phyloP scores from a whole-genome alignment of 2,329 filamentous ascomycete species.

The Colletotrichum sp. region DNA sequence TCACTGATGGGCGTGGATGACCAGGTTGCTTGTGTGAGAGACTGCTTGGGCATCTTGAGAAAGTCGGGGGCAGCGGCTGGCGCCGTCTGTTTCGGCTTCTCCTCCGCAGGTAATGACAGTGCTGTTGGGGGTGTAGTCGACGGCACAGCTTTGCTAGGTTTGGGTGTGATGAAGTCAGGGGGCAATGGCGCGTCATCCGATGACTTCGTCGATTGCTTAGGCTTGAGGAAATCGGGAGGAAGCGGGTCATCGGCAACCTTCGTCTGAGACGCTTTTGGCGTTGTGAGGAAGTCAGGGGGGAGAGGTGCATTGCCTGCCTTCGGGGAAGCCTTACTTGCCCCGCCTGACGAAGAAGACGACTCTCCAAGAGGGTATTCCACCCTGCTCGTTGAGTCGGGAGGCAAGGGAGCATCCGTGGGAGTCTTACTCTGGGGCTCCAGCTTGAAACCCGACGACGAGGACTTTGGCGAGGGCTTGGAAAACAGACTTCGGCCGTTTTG shows the following conservation, averaged over 20 bases:
- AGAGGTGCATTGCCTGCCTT: slow-evolving; percentile 38
- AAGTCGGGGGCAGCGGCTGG: slow-evolving; percentile 15
- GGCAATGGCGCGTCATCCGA: slow-evolving; percentile 42
- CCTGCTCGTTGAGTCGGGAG: slow-evolving; percentile 62
- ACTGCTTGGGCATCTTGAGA: slow-evolving; percentile 19
- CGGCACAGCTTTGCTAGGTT: slow-evolving; percentile 27
- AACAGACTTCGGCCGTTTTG: slow-evolving; percentile 29
- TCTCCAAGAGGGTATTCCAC: slow-evolving; percentile 51
- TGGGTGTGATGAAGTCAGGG: slow-evolving; percentile 34
- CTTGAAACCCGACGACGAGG: slow-evolving; percentile 9
- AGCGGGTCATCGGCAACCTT: slow-evolving; percentile 38
- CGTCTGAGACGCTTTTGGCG: slow-evolving; percentile 24
- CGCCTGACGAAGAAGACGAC: slow-evolving; percentile 53
- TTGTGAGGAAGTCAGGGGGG: slow-evolving; percentile 39
- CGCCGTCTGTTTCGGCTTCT: slow-evolving; percentile 24
- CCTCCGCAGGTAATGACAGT: slow-evolving; percentile 4
- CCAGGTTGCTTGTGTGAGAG: slow-evolving; percentile 14
- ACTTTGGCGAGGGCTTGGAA: slow-evolving; percentile 17
- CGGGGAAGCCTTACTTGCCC: slow-evolving; percentile 26
- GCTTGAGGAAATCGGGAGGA: slow-evolving; percentile 38
- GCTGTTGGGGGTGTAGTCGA: slow-evolving; percentile 3
- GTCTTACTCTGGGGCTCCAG: slow-evolving; percentile 37
- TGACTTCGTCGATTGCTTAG: slow-evolving; percentile 23
- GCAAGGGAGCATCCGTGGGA: slow-evolving; percentile 47
- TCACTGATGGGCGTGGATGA: slow-evolving; percentile 6